Evolutionary conservation across 2,329 filamentous ascomycete genomes (phyloP), one percentile per base, ranked within the genome.

Genomic region (Pseudogymnoascus sp.): DNA sequence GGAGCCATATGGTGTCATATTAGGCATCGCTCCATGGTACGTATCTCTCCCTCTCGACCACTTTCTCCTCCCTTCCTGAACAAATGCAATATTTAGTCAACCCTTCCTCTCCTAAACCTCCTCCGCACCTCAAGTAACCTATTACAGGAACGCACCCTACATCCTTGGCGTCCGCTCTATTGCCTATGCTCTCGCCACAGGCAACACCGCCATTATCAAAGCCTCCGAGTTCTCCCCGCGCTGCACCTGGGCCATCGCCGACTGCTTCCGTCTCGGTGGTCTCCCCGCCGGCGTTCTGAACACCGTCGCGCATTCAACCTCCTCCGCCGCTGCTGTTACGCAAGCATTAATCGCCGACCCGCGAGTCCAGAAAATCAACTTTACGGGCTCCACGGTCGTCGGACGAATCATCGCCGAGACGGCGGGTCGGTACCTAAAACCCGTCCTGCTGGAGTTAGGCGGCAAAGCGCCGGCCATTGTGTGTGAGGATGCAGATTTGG

Each of bases 391-490:
- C 70, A 91, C 90, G 0, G 74, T 74, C 0, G 87, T 95, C 0
- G 91, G 91, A 1, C 82, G 85, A 33, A 87, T 91, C 71, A 85
- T 96, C 64, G 88, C 85, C 10, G 50, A 57, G 31, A 57, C 50
- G 2, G 79, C 96, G 1, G 91, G 92, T 5, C 40, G 40, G 19
- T 8, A 44, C 10, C 40, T 44, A 21, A 44, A 44, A 44, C 40
- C 40, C 40, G 40, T 44, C 19, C 19, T 44, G 19, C 40, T 44
- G 10, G 40, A 44, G 40, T 19, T 44, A 2, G 40, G 40, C 2
- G 91, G 91, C 57, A 96, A 96, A 74, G 88, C 89, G 0, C 85
- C 86, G 0, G 86, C 88, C 1, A 87, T 96, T 65, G 86, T 96
- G 0, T 85, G 89, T 74, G 87, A 90, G 61, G 91, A 96, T 74